phyloP scores from a whole-genome alignment of 1,284 basidiomycete species.

The Cutaneotrichosporon arboriforme region DNA sequence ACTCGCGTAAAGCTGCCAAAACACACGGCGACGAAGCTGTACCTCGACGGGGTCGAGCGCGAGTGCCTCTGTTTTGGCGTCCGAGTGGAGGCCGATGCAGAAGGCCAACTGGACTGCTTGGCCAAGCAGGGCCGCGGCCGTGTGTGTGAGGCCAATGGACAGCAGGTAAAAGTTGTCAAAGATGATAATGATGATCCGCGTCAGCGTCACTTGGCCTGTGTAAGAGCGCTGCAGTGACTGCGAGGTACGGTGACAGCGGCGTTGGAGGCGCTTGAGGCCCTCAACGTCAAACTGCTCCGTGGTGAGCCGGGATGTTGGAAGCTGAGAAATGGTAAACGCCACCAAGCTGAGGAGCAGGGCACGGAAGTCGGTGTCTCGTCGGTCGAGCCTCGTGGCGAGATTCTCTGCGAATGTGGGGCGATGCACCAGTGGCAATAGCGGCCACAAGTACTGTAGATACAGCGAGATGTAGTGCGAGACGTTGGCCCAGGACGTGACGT shows the following conservation, averaged over 20 bases:
- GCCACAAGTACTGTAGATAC: slow-evolving; percentile 45
- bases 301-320: slow-evolving; percentile 41
- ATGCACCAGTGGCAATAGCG: slow-evolving; percentile 45
- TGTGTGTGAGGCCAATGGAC: slow-evolving; percentile 40
- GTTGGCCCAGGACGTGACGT: slow-evolving; percentile 44
- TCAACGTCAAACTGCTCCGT: slow-evolving; percentile 43
- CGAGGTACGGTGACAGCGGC: slow-evolving; percentile 42
- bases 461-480: slow-evolving; percentile 45
- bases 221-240: slow-evolving; percentile 42
- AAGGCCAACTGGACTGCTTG: slow-evolving; percentile 45
- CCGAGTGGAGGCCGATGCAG: slow-evolving; percentile 43
- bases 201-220: slow-evolving; percentile 39
- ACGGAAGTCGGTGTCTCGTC: slow-evolving; percentile 43
- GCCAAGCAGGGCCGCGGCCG: slow-evolving; percentile 40
- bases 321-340: slow-evolving; percentile 46
- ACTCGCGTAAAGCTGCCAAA: slow-evolving; percentile 74
- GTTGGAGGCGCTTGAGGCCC: slow-evolving; percentile 42
- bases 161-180: slow-evolving; percentile 47
- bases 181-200: slow-evolving; percentile 44
- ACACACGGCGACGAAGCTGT: slow-evolving; percentile 42
- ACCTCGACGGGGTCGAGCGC: slow-evolving; percentile 42
- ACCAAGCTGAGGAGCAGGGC: slow-evolving; percentile 45
- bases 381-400: slow-evolving; percentile 41
- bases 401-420: slow-evolving; percentile 46
- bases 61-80: slow-evolving; percentile 35